Conservation (phyloP, 176 grass and related monocot species). For the Olyra latifolia region DNA sequence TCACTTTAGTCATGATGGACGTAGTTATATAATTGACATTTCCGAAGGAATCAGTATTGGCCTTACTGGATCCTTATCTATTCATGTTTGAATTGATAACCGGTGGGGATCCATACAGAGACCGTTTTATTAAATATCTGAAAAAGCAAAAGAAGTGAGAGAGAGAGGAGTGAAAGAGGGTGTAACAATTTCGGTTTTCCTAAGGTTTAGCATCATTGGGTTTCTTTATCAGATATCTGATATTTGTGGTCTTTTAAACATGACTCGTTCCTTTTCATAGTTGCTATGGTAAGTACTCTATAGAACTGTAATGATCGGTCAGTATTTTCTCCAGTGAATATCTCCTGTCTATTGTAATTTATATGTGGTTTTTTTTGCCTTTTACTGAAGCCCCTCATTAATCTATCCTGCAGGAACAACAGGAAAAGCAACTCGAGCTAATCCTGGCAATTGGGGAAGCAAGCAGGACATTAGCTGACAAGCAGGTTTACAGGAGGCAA, state of each 20-base stretch:
- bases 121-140: too few relatives aligned
- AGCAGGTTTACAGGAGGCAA: conserved; percentile 31
- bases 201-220: neutral
- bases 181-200: neutral
- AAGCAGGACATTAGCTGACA: conserved; percentile 41
- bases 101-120: too few relatives aligned
- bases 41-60: too few relatives aligned
- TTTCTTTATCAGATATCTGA: neutral
- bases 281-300: neutral
- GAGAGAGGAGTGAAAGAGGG: too few relatives aligned
- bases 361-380: neutral
- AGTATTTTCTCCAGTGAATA: neutral
- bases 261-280: neutral
- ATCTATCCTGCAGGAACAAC: conserved; percentile 66
- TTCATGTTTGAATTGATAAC: too few relatives aligned
- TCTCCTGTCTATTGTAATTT: neutral
- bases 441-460: conserved; percentile 68
- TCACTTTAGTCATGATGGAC: too few relatives aligned
- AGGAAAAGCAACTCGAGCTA: conserved; percentile 79
- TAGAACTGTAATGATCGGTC: neutral
- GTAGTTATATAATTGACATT: too few relatives aligned
- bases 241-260: neutral
- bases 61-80: too few relatives aligned
- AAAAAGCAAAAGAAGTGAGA: too few relatives aligned
- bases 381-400: neutral